Conservation (phyloP, 1,284 basidiomycete genomes). For the Heterobasidion parviporum region DNA sequence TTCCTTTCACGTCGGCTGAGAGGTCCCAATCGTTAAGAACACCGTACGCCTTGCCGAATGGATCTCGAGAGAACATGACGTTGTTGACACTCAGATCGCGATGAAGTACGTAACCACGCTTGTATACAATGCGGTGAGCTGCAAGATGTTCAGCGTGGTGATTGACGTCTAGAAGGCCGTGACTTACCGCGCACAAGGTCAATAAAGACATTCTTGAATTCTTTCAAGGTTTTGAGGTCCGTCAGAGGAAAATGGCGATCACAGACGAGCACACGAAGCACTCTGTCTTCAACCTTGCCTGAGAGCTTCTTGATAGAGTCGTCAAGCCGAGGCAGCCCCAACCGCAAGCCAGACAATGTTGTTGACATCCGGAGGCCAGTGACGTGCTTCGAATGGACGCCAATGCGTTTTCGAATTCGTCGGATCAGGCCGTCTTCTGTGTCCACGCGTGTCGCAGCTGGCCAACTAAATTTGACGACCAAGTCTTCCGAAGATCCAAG, state of each 20-base stretch:
- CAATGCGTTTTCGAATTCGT: too few species aligned
- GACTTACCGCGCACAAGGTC: background rate
- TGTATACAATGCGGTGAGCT: background rate
- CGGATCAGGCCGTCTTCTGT: too few species aligned
- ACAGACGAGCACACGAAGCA: background rate
- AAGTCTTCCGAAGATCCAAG: too few species aligned
- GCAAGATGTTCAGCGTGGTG: background rate
- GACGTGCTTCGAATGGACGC: too few species aligned
- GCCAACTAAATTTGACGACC: too few species aligned
- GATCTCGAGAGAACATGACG: background rate
- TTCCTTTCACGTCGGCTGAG: too few species aligned
- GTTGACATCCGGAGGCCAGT: too few species aligned
- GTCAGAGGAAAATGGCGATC: background rate
- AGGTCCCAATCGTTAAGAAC: background rate
- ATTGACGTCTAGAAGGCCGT: background rate
- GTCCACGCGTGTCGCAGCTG: too few species aligned
- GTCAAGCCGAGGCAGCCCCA: too few species aligned
- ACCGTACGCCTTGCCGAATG: background rate
- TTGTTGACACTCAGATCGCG: background rate
- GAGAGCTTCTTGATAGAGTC: too few species aligned
- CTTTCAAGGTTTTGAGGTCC: background rate
- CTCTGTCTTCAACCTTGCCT: background rate
- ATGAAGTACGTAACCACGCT: background rate
- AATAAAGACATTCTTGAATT: background rate
- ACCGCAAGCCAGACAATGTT: too few species aligned